Base-by-base conservation (phyloP, 805 yeast species). In the Yamadazyma akitaensis region DNA sequence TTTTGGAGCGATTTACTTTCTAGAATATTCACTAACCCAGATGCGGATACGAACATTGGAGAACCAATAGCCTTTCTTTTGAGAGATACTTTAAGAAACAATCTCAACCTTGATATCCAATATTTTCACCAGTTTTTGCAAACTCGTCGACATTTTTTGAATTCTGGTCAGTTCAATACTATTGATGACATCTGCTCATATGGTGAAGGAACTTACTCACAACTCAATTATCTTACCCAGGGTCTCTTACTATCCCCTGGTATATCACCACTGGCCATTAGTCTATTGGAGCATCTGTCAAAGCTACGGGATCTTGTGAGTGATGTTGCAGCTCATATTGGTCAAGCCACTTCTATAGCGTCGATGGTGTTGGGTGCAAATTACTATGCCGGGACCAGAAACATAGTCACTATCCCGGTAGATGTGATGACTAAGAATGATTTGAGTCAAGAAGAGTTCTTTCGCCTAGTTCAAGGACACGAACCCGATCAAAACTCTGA, bases 151-250 rank as follows among this genome's bases (percentile, higher is more conserved):
- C 71, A 75, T 43, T 82, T 81, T 56, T 61, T 81, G 21, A 67
- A 72, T 24, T 71, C 72, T 37, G 71, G 70, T 8, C 67, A 73
- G 26, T 75, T 83, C 42, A 64, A 72, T 10, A 67, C 70, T 7
- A 57, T 77, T 2, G 82, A 83, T 37, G 79, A 77, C 36, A 72
- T 88, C 51, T 85, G 90, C 42, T 76, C 88, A 1, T 83, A 77
- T 56, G 96, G 96, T 1, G 96, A 88, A 63, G 94, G 92, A 0
- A 79, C 85, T 0, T 76, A 76, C 54, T 84, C 95, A 1, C 94
- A 86, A 60, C 65, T 85, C 55, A 82, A 82, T 55, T 88, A 88
- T 55, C 64, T 83, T 13, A 71, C 81, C 8, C 88, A 83, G 54
- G 80, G 81, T 4, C 64, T 81, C 13, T 55, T 83, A 34, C 60